Evolutionary conservation across 2,329 filamentous ascomycete genomes (phyloP).

Genomic region (Aspergillus amoenus): DNA sequence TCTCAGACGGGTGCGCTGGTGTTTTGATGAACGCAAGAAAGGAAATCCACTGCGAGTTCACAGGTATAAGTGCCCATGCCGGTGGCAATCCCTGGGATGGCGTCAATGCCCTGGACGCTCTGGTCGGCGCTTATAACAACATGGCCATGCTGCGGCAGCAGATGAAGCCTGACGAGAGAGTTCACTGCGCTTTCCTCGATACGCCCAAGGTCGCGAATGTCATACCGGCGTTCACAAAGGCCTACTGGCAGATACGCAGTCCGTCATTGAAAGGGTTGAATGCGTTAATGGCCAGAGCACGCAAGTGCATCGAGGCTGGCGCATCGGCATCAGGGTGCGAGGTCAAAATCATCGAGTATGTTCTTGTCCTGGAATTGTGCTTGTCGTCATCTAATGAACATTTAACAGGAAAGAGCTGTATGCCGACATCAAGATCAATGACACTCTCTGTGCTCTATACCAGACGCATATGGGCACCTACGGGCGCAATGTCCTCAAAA

Average conservation of each 20-base stretch:
- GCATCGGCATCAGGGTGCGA: constrained; percentile 37
- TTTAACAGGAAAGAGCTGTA: constrained; percentile 34
- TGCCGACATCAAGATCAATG: constrained; percentile 48
- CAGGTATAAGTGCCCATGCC: constrained; percentile 56
- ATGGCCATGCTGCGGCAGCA: constrained; percentile 58
- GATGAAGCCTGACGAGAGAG: constrained; percentile 51
- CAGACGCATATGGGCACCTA: constrained; percentile 45
- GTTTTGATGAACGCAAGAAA: constrained; percentile 35
- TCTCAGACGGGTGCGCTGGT: constrained; percentile 15
- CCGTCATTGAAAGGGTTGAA: constrained; percentile 44
- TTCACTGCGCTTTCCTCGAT: constrained; percentile 56
- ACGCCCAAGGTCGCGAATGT: constrained; percentile 57
- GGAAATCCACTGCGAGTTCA: constrained; percentile 42
- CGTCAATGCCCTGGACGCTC: constrained; percentile 59
- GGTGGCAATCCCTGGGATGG: constrained; percentile 60
- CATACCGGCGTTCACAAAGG: constrained; percentile 53
- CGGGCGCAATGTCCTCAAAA: constrained; percentile 39
- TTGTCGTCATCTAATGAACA: background rate
- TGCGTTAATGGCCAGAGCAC: constrained; percentile 26
- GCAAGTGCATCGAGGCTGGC: constrained; percentile 37
- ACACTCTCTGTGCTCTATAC: constrained; percentile 46
- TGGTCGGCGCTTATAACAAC: constrained; percentile 48
- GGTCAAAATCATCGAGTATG: constrained; percentile 33
- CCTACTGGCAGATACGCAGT: constrained; percentile 48
- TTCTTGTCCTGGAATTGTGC: too few relatives aligned